Conservation (phyloP, 176 grass and related monocot genomes). For the Dendrocalamus sinicus region DNA sequence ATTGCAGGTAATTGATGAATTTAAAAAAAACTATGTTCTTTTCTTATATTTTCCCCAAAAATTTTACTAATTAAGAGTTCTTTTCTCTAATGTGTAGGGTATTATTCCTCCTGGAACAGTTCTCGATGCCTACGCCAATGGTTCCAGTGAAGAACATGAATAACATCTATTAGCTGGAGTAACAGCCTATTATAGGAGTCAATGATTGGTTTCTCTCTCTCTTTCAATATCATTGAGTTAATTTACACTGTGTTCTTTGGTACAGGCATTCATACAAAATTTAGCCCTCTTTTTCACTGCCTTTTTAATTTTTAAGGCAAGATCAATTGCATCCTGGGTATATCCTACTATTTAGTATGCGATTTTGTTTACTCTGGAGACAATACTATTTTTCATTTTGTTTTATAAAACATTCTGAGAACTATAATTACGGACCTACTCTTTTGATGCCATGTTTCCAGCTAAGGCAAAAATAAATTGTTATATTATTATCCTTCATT, state of each 20-base stretch:
- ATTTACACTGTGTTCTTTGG: neutral
- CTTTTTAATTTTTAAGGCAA: constrained; percentile 65
- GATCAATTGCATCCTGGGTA: constrained; percentile 13
- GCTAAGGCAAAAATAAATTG: neutral
- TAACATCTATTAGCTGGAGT: neutral
- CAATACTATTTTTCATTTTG: neutral
- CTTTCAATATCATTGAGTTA: neutral
- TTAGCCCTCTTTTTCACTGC: constrained; percentile 94
- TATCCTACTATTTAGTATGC: neutral
- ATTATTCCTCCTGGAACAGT: constrained; percentile 82
- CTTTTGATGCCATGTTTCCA: constrained; percentile 23
- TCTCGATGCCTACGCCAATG: constrained; percentile 93
- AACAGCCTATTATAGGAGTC: neutral
- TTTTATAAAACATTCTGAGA: constrained; percentile 10
- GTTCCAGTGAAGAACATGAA: constrained; percentile 93
- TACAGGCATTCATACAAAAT: constrained; percentile 95
- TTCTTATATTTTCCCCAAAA: neutral
- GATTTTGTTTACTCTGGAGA: neutral
- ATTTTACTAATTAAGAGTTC: neutral
- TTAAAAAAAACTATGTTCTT: constrained; percentile 27
- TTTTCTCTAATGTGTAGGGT: constrained; percentile 61
- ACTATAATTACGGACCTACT: neutral
- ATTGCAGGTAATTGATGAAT: constrained; percentile 69
- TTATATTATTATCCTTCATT: constrained; percentile 10
- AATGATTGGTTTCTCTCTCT: neutral